These are phyloP conservation scores for Cryoendolithus antarcticus DNA, from an alignment of 2,329 filamentous ascomycete genomes.

Conservation along the genomic window DNA sequence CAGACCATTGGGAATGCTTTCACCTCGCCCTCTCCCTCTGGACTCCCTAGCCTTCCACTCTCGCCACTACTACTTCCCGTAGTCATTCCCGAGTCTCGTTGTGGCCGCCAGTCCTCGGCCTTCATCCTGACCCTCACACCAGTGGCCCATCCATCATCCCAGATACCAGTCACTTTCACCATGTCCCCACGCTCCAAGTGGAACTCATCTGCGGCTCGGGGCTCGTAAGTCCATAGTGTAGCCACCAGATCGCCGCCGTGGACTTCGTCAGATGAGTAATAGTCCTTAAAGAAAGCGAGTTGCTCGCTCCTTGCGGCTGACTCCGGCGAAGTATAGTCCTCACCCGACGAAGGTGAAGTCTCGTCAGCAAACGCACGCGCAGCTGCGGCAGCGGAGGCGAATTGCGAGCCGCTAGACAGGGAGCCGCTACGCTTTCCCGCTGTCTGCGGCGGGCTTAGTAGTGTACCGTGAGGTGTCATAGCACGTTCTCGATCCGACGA, in stretches of 20 bases:
- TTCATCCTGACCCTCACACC: slow-evolving; percentile 71
- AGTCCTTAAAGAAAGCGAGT: slow-evolving; percentile 92
- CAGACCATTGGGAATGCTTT: slow-evolving; percentile 97
- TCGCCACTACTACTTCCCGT: slow-evolving; percentile 39
- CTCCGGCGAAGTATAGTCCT: slow-evolving; percentile 71
- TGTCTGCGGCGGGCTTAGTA: slow-evolving; percentile 41
- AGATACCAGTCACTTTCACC: slow-evolving; percentile 95
- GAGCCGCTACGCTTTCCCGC: slow-evolving; percentile 64
- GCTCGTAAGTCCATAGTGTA: slow-evolving; percentile 92
- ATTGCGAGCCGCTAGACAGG: slow-evolving; percentile 70
- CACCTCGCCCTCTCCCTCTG: slow-evolving; percentile 55
- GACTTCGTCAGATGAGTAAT: slow-evolving; percentile 95
- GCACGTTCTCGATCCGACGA: slow-evolving; percentile 45
- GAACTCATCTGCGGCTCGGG: slow-evolving; percentile 86
- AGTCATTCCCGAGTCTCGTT: slow-evolving; percentile 88
- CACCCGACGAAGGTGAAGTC: slow-evolving; percentile 54
- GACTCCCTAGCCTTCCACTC: not conserved
- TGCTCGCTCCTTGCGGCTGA: slow-evolving; percentile 93
- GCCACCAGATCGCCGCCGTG: slow-evolving; percentile 82
- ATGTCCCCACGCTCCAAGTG: slow-evolving; percentile 89
- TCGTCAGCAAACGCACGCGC: slow-evolving; percentile 26
- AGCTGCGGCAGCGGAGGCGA: slow-evolving; percentile 32
- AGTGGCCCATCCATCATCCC: slow-evolving; percentile 98
- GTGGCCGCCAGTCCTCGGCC: slow-evolving; percentile 81
- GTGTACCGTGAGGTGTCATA: slow-evolving; percentile 40